A percentile compares a stretch with the other conserved stretches of the same genome.
Evolutionary conservation across 495 filamentous ascomycete genomes (phyloP).

Genomic region (Hypoxylon fuscum): DNA sequence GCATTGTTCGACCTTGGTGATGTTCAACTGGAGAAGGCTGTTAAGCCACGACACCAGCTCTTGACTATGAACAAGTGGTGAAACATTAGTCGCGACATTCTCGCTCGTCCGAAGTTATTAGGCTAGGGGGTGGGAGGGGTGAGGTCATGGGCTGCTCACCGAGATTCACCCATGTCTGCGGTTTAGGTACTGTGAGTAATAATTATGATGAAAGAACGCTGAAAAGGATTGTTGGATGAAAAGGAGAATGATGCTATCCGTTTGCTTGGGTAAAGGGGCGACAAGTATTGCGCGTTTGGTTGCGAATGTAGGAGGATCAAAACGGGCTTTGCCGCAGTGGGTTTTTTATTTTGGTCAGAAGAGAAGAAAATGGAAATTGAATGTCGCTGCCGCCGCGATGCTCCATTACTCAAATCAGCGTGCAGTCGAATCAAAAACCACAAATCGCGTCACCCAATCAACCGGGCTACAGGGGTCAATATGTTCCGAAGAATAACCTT

Average conservation of each 20-base stretch:
- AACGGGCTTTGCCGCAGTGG: conserved; percentile 7
- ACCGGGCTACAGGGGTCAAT: conserved; percentile 18
- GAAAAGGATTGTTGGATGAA: conserved; percentile 7
- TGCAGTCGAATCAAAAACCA: conserved; percentile 32
- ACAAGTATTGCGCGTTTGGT: conserved; percentile 6
- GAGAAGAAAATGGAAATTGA: conserved; percentile 28
- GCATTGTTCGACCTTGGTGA: conserved; percentile 98
- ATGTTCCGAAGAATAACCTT: conserved; percentile 24
- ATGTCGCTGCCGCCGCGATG: conserved; percentile 27
- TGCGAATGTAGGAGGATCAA: conserved; percentile 11
- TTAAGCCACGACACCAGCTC: conserved; percentile 97
- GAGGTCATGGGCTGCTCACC: conserved; percentile 27
- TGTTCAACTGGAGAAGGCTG: conserved; percentile 94
- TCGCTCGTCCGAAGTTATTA: background rate
- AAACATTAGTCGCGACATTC: conserved; percentile 16
- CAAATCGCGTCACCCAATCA: conserved; percentile 37
- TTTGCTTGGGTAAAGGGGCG: background rate
- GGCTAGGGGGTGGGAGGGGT: background rate
- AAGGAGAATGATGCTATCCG: background rate
- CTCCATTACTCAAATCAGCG: conserved; percentile 15
- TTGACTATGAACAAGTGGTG: conserved; percentile 67
- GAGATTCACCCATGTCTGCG: conserved; percentile 40
- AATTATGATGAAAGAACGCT: conserved; percentile 4
- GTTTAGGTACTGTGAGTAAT: conserved; percentile 13
- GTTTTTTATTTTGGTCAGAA: conserved; percentile 35